These are phyloP conservation scores for Cladosporium sp. DNA, from an alignment of 2,329 filamentous ascomycete species.

Conservation along the genomic window DNA sequence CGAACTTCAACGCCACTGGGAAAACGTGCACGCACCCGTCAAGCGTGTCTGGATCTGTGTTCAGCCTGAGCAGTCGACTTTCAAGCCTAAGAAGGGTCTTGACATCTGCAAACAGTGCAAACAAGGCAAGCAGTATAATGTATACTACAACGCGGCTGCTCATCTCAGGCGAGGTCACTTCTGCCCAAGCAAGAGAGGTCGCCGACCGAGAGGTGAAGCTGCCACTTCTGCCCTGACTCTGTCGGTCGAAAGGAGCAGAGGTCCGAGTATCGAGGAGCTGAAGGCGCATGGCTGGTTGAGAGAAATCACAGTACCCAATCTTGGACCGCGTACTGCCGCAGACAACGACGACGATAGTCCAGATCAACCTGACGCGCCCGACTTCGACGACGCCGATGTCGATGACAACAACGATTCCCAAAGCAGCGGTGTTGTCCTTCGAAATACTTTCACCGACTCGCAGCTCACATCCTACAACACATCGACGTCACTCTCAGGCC, in stretches of 20 bases:
- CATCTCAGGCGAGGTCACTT: slow-evolving; percentile 89
- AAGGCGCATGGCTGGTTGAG: slow-evolving; percentile 40
- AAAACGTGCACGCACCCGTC: slow-evolving; percentile 65
- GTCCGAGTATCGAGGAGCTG: slow-evolving; percentile 54
- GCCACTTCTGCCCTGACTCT: slow-evolving; percentile 58
- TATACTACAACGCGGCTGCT: slow-evolving; percentile 92
- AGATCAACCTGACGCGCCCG: background rate
- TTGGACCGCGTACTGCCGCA: slow-evolving; percentile 6
- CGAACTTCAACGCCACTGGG: slow-evolving; percentile 59
- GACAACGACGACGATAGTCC: slow-evolving; percentile 1
- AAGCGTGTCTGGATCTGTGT: slow-evolving; percentile 66
- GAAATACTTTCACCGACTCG: background rate
- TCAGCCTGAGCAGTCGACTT: slow-evolving; percentile 49
- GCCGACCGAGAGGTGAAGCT: slow-evolving; percentile 60
- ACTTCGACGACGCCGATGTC: slow-evolving; percentile 9
- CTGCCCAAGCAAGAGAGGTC: slow-evolving; percentile 64
- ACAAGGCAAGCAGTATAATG: slow-evolving; percentile 76
- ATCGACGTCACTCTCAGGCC: background rate
- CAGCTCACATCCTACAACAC: background rate
- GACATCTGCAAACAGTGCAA: slow-evolving; percentile 81
- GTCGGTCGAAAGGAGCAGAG: slow-evolving; percentile 58
- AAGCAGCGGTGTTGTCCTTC: background rate
- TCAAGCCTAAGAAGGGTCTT: slow-evolving; percentile 60
- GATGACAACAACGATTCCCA: background rate
- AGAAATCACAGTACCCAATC: slow-evolving; percentile 51